phyloP scores from a whole-genome alignment of 805 yeast species.

The Kuraishia ogatae region DNA sequence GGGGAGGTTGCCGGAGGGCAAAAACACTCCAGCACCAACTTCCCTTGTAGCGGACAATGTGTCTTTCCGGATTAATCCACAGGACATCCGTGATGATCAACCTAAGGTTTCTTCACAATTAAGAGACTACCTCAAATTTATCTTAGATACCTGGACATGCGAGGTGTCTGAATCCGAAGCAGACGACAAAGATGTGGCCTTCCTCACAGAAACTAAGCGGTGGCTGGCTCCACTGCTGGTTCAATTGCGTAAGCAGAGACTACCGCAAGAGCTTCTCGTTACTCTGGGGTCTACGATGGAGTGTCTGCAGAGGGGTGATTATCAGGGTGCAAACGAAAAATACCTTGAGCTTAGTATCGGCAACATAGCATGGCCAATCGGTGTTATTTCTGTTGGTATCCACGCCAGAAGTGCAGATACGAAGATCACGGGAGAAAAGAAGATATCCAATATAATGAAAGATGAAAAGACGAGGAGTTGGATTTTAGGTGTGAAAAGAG shows the following conservation, averaged over 20 bases:
- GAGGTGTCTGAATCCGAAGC: conserved; percentile 5
- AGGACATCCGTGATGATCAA: conserved; percentile 24
- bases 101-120: conserved; percentile 28
- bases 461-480: conserved; percentile 69
- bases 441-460: conserved; percentile 64
- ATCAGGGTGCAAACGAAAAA: conserved; percentile 48
- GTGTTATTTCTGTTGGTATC: conserved; percentile 70
- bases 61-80: conserved; percentile 10
- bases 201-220: conserved; percentile 37
- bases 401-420: conserved; percentile 64
- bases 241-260: conserved; percentile 33
- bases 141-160: conserved; percentile 31
- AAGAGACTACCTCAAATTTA: conserved; percentile 35
- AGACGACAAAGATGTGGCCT: conserved; percentile 11
- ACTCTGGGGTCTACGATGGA: conserved; percentile 52
- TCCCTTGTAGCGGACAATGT: not conserved
- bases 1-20: too few relatives aligned
- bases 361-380: conserved; percentile 89
- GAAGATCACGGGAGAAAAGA: conserved; percentile 39
- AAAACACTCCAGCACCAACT: not conserved
- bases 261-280: conserved; percentile 33
- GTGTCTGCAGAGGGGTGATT: conserved; percentile 48
- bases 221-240: conserved; percentile 45
- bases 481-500: conserved; percentile 66
- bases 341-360: conserved; percentile 77